Base-by-base conservation (phyloP, 768 basidiomycete species). In the Xerocomus potaroensis region DNA sequence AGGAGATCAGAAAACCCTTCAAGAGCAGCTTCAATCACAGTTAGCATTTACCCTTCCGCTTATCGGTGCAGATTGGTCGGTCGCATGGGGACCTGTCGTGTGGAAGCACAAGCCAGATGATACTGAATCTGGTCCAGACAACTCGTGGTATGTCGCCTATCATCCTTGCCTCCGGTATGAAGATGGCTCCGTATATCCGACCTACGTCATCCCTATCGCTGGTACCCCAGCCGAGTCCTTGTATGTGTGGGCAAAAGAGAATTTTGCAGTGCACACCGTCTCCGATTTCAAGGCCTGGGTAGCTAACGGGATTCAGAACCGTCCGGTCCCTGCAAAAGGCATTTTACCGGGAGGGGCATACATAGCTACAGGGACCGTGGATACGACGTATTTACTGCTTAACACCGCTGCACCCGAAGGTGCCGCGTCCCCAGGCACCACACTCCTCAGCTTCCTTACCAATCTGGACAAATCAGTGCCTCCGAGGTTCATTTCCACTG, bases 91-190 rank as follows among this genome's bases (percentile, higher is more conserved):
- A 1, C 57, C 53, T 4, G 42, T 49, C 14, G 45, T 53, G 9
- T 56, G 54, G 45, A 59, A 59, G 40, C 18, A 31, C 12, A 10
- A 23, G 2, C 46, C 57, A 18, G 50, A 39, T 5, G 18, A 38
- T 0, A 16, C 1, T 9, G 6, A 12, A 4, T 48, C 45, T 5
- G 50, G 50, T 1, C 57, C 54, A 8, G 54, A 48, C 10, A 56
- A 60, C 35, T 38, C 58, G 5, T 53, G 48, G 48, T 59, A 45
- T 22, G 3, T 59, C 8, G 54, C 54, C 16, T 30, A 24, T 14
- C 38, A 56, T 16, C 54, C 54, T 0, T 6, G 2, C 15, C 37
- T 53, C 32, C 0, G 21, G 38, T 50, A 48, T 7, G 54, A 60
- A 15, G 54, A 60, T 12, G 46, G 53, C 4, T 47, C 39, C 11